Conservation (phyloP, 306 rosid genomes). For the Cucurbita argyrosperma region DNA sequence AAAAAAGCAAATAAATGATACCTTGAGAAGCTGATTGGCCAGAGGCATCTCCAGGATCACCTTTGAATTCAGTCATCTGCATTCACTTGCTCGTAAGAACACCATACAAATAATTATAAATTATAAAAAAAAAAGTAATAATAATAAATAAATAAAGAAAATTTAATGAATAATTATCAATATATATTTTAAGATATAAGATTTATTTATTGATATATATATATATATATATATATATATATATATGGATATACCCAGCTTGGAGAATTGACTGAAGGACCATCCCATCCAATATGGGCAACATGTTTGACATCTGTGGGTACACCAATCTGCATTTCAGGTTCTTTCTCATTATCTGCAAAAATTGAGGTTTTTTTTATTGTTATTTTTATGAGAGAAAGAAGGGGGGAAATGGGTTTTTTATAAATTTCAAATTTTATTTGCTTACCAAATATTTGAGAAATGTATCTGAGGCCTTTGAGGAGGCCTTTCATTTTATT, state of each 20-base stretch:
- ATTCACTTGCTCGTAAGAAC: background rate
- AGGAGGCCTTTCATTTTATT: conserved; percentile 84
- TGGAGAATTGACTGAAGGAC: conserved; percentile 64
- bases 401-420: background rate
- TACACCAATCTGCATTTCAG: conserved; percentile 62
- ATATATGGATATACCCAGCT: conserved; percentile 48
- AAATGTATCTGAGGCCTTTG: conserved; percentile 74
- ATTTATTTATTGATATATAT: background rate
- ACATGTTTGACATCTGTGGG: conserved; percentile 98
- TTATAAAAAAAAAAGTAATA: no score
- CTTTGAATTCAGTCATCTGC: conserved; percentile 61
- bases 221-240: background rate
- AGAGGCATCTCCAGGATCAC: conserved; percentile 6
- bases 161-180: background rate
- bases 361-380: background rate
- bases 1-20: background rate
- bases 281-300: conserved; percentile 84
- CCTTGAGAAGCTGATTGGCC: conserved; percentile 19
- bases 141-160: no score
- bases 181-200: no score
- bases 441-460: conserved; percentile 74
- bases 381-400: background rate
- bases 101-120: background rate
- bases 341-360: conserved; percentile 57
- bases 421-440: background rate